Percentiles rank a stretch among this genome's conserved stretches.
Conservation (phyloP, 768 basidiomycete species). For the Brasilioporus rufonigricans region DNA sequence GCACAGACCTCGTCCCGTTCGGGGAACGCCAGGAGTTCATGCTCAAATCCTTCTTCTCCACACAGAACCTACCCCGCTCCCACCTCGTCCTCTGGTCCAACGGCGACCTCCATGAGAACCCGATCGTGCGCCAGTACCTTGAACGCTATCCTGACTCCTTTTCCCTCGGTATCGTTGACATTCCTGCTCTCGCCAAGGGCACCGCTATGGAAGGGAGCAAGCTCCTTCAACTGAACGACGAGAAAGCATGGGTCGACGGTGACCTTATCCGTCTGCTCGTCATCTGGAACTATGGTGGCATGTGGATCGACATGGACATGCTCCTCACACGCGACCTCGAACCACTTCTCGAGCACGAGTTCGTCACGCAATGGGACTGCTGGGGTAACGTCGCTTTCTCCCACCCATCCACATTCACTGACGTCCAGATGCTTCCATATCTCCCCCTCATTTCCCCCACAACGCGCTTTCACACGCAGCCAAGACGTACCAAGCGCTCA, state of each 20-base stretch:
- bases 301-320: conserved; percentile 98
- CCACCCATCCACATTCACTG: background rate
- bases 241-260: conserved; percentile 92
- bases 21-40: conserved; percentile 83
- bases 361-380: conserved; percentile 98
- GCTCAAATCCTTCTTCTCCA: conserved; percentile 92
- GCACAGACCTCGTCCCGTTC: conserved; percentile 82
- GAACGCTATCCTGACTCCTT: conserved; percentile 68
- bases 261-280: conserved; percentile 85
- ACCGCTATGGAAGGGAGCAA: conserved; percentile 69
- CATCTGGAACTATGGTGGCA: conserved; percentile 86
- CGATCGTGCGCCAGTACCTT: conserved; percentile 62
- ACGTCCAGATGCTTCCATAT: background rate
- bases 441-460: background rate
- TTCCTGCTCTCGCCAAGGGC: conserved; percentile 62
- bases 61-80: conserved; percentile 65
- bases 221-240: conserved; percentile 61
- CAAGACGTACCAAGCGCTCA: conserved; percentile 74
- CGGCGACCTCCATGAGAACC: conserved; percentile 59
- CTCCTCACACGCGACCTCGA: conserved; percentile 84
- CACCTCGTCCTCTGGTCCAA: conserved; percentile 93
- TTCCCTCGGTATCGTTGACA: conserved; percentile 58
- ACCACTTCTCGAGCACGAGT: conserved; percentile 90
- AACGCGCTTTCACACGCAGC: conserved; percentile 46
- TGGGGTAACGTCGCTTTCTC: conserved; percentile 60